Percentiles rank a stretch among this genome's conserved stretches.
phyloP scores from a whole-genome alignment of 768 basidiomycete species.

The Leucosporidium yakuticum region DNA sequence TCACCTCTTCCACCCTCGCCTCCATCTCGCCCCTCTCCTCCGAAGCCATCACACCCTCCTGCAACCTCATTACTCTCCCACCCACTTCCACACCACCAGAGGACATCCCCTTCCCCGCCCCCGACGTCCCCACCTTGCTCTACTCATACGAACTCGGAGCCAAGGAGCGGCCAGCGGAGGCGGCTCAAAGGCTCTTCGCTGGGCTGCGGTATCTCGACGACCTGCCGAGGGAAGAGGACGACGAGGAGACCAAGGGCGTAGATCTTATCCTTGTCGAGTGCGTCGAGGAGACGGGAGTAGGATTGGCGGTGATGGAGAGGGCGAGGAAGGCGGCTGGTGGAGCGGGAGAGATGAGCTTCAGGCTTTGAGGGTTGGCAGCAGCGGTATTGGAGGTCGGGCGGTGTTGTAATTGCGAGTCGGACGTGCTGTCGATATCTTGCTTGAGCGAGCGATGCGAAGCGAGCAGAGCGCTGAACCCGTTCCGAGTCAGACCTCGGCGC shows the following conservation, averaged over 20 bases:
- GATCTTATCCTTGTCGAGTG: slow-evolving; percentile 81
- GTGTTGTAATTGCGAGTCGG: too few species aligned
- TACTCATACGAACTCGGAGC: slow-evolving; percentile 39
- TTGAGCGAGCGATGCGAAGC: too few species aligned
- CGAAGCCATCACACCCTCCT: background rate
- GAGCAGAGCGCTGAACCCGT: too few species aligned
- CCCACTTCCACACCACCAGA: slow-evolving; percentile 26
- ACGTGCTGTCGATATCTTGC: too few species aligned
- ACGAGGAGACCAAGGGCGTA: slow-evolving; percentile 52
- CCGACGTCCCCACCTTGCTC: slow-evolving; percentile 27
- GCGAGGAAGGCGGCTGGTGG: slow-evolving; percentile 72
- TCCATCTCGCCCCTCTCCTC: background rate
- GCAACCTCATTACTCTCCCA: background rate
- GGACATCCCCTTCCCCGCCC: slow-evolving; percentile 39
- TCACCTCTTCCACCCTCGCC: slow-evolving; percentile 54
- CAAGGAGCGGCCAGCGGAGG: slow-evolving; percentile 50
- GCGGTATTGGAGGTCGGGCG: too few species aligned
- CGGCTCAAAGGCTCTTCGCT: slow-evolving; percentile 78
- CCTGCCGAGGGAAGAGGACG: background rate
- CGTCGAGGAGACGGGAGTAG: slow-evolving; percentile 69
- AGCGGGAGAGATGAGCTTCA: slow-evolving; percentile 16
- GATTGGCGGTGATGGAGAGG: slow-evolving; percentile 90
- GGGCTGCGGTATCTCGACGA: slow-evolving; percentile 72
- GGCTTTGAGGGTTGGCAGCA: too few species aligned
- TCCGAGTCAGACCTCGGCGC: too few species aligned